Evolutionary conservation across 805 yeast genomes (phyloP), one percentile per base, ranked within the genome.

Genomic region (Candida vaughaniae): DNA sequence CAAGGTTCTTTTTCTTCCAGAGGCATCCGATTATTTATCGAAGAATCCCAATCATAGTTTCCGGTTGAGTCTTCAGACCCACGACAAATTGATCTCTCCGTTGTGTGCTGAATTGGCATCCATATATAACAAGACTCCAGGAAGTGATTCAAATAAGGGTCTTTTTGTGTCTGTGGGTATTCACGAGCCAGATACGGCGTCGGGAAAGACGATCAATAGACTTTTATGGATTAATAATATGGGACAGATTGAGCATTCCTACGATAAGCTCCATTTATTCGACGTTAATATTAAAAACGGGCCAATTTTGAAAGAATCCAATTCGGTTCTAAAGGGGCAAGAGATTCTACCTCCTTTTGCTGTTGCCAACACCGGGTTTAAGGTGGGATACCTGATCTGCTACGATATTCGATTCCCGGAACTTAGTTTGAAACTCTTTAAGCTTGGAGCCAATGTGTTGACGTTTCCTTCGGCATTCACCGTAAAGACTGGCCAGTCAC

Each of bases 391-490:
- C 8, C 84, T 78, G 1, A 84, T 86, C 22, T 91, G 96, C 59
- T 89, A 86, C 59, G 98, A 87, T 60, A 78, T 88, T 22, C 67
- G 97, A 45, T 87, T 88, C 55, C 95, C 96, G 0, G 96, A 89
- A 55, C 62, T 85, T 32, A 80, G 93, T 1, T 50, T 83, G 23
- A 60, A 80, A 27, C 60, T 85, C 23, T 64, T 95, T 35, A 54
- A 75, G 7, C 49, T 63, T 35, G 95, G 96, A 3, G 95, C 96
- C 1, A 73, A 86, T 40, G 65, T 91, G 16, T 49, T 91, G 26
- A 75, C 91, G 2, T 91, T 69, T 50, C 98, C 99, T 0, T 82
- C 95, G 17, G 98, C 98, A 0, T 93, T 95, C 70, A 93, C 96
- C 0, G 76, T 85, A 55, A 80, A 81, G 45, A 91, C 98, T 0